phyloP scores from a whole-genome alignment of 116 monocot species.

The Phalaenopsis hybrid region DNA sequence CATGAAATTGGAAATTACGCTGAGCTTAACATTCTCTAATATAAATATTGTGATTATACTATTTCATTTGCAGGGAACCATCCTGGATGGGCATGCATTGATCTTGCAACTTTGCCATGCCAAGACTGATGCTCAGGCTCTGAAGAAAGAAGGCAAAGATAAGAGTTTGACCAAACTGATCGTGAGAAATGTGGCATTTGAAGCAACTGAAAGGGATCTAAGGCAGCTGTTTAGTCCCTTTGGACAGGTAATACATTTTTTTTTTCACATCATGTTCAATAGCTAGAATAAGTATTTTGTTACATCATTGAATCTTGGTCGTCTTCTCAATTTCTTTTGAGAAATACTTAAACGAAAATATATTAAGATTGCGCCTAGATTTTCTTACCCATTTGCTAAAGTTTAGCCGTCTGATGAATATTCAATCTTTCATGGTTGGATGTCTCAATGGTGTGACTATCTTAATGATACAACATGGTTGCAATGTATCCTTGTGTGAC shows the following conservation, averaged over 20 bases:
- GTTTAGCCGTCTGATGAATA: no score
- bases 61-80: conserved; percentile 51
- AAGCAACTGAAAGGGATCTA: conserved; percentile 85
- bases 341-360: no score
- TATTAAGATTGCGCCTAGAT: no score
- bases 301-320: no score
- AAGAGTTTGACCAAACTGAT: conserved; percentile 78
- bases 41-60: conserved; percentile 6
- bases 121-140: conserved; percentile 39
- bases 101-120: conserved; percentile 83
- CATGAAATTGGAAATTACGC: neutral
- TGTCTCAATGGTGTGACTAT: no score
- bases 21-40: neutral
- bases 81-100: conserved; percentile 96
- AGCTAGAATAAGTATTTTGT: neutral
- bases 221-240: conserved; percentile 86
- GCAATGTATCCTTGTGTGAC: no score
- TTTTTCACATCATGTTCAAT: neutral
- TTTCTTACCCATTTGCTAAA: no score
- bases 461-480: no score
- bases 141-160: conserved; percentile 65
- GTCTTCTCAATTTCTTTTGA: no score
- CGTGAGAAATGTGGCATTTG: conserved; percentile 93
- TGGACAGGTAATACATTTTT: conserved; percentile 69
- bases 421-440: no score